A percentile compares a stretch with the other conserved stretches of the same genome.
These are phyloP conservation scores for Melaleuca quinquenervia DNA, from an alignment of 345 rosid genomes.

Conservation along the genomic window DNA sequence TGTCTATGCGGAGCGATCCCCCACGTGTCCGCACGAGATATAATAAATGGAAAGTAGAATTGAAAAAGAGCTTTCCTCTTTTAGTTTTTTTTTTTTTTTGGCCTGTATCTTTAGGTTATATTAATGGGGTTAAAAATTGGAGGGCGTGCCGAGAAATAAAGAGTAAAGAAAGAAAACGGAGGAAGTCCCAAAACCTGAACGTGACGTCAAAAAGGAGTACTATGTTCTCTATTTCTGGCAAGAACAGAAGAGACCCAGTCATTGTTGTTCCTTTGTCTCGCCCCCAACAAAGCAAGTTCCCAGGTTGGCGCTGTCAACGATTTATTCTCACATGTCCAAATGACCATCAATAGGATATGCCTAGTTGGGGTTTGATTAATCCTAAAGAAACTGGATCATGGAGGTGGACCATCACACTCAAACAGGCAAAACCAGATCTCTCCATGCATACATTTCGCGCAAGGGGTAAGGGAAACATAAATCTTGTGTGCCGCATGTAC, in stretches of 20 bases:
- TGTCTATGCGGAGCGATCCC: neutral
- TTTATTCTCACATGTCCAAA: too few species aligned
- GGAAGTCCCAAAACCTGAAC: neutral
- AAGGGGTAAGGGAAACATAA: neutral
- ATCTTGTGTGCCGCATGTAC: accelerated
- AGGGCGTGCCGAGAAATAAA: neutral
- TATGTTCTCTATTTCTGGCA: neutral
- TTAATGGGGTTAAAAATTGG: neutral
- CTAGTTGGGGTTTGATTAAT: neutral
- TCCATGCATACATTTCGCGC: neutral
- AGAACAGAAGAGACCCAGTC: neutral
- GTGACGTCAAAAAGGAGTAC: neutral
- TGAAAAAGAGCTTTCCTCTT: neutral
- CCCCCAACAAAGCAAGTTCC: constrained; percentile 6
- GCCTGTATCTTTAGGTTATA: neutral
- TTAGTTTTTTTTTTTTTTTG: neutral
- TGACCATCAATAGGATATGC: neutral
- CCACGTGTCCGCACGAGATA: neutral
- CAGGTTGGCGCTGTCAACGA: neutral
- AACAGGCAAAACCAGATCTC: neutral
- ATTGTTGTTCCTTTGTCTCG: neutral
- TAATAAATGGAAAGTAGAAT: neutral
- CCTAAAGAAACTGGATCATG: neutral
- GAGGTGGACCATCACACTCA: neutral
- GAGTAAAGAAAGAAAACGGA: neutral